Evolutionary conservation across 2,329 filamentous ascomycete species (phyloP), one percentile per base, ranked within the genome.

Genomic region (Phoma sp.): DNA sequence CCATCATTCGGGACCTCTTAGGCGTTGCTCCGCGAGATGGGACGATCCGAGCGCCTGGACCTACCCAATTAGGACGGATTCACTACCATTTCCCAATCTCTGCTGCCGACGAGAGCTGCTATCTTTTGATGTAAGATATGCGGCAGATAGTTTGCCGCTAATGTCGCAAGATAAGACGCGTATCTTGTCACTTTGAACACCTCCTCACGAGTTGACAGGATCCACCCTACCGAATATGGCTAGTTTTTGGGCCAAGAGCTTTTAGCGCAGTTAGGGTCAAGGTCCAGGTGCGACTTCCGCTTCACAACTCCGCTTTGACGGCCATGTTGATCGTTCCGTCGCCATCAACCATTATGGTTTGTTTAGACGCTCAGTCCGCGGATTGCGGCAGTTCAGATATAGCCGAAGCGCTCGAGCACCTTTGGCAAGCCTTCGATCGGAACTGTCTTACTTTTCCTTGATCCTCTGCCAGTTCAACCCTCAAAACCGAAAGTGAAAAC

Each of bases 21-120:
- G 26, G 20, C 40, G 15, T 29, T 33, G 4, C 25, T 51, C 33
- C 39, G 7, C 26, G 20, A 39, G n/a, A 33, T 32, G 34, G 33
- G 40, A 32, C 48, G 33, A 38, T 39, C 38, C 40, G 39, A 21
- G 26, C 48, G 48, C 38, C 33, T 45, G 40, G 18, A 45, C 48
- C 33, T 45, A 21, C 48, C 48, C n/a, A 26, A 33, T 51, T 15
- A 20, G 39, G 48, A 39, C n/a, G 15, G 14, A 20, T 39, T 21
- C 18, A 29, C 20, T 21, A 32, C 33, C 18, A 33, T 17, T 25
- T 11, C 17, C 7, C 47, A 50, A 30, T 5, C 5, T 43, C 25
- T 25, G 26, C 17, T 17, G 25, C 39, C 15, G 26, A 4, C 33
- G 12, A 17, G 7, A 10, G 17, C 2, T 23, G 4, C 3, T 17